phyloP scores from a whole-genome alignment of 2,329 filamentous ascomycete genomes.

The Coniella lustricola region DNA sequence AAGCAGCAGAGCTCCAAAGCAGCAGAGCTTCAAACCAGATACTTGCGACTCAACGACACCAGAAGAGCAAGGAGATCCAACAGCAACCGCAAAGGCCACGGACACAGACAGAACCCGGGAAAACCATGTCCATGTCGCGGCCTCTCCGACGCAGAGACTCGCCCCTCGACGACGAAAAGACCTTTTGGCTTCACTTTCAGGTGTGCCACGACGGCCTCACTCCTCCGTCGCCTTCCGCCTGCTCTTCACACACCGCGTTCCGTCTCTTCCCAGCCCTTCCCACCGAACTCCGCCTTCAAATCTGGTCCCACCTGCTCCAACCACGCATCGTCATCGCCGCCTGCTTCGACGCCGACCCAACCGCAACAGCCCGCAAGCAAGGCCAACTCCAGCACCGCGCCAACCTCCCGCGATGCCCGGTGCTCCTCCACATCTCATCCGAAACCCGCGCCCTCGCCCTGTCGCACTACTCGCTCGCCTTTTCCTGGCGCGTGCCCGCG shows the following conservation, averaged over 20 bases:
- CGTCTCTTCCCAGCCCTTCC: conserved; percentile 35
- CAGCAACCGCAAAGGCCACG: not conserved
- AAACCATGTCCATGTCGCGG: not conserved
- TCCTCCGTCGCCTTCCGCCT: not conserved
- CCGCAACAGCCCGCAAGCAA: conserved; percentile 22
- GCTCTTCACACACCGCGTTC: conserved; percentile 21
- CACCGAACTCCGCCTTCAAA: conserved; percentile 39
- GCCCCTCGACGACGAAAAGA: conserved; percentile 1
- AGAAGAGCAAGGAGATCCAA: not conserved
- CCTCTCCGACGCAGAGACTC: conserved; percentile 7
- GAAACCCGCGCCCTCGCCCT: conserved; percentile 37
- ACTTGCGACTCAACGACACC: too few species aligned
- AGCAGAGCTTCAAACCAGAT: too few species aligned
- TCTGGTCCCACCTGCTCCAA: conserved; percentile 38
- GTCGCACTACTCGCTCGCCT: conserved; percentile 38
- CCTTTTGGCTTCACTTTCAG: conserved; percentile 40
- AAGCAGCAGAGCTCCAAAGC: too few species aligned
- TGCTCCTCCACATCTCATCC: conserved; percentile 36
- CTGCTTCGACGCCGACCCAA: conserved; percentile 29
- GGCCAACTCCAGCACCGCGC: conserved; percentile 16
- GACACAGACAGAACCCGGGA: not conserved
- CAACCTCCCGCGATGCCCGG: conserved; percentile 25
- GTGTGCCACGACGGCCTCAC: conserved; percentile 30
- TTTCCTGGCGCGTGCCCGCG: conserved; percentile 39
- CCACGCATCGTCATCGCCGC: conserved; percentile 38